phyloP scores from a whole-genome alignment of 768 basidiomycete genomes.

The Rhodosporidiobolus odoratus region DNA sequence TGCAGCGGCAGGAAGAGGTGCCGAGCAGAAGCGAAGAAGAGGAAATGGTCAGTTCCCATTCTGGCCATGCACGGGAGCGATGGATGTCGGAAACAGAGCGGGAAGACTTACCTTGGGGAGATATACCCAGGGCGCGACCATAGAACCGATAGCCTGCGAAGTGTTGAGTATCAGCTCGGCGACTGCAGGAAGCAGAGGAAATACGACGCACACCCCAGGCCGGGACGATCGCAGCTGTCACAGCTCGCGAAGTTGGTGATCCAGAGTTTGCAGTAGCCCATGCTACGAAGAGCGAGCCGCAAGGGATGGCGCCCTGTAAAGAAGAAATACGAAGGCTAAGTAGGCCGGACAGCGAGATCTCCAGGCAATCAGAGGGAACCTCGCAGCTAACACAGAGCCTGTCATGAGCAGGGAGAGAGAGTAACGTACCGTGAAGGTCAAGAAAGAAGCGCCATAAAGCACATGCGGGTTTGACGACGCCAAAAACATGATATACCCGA shows the following conservation, averaged over 20 bases:
- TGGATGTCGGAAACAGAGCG: no score
- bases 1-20: background rate
- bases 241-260: conserved; percentile 13
- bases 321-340: background rate
- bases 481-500: conserved; percentile 32
- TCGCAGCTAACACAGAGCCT: no score
- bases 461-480: conserved; percentile 7
- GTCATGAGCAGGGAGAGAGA: background rate
- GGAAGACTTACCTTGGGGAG: background rate
- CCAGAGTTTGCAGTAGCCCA: conserved; percentile 30
- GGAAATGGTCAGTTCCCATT: background rate
- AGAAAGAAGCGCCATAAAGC: conserved; percentile 39
- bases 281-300: conserved; percentile 33
- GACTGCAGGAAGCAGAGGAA: no score
- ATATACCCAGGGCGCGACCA: conserved; percentile 17
- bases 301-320: conserved; percentile 17
- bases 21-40: conserved; percentile 11
- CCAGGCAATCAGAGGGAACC: no score
- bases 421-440: conserved; percentile 32
- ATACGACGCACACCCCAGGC: no score
- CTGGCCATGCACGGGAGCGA: no score
- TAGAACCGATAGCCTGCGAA: conserved; percentile 13
- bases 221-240: conserved; percentile 26
- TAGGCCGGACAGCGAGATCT: background rate
- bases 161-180: no score